Conservation (phyloP, 169 alveolate genomes). For the Plasmodium vinckei region DNA sequence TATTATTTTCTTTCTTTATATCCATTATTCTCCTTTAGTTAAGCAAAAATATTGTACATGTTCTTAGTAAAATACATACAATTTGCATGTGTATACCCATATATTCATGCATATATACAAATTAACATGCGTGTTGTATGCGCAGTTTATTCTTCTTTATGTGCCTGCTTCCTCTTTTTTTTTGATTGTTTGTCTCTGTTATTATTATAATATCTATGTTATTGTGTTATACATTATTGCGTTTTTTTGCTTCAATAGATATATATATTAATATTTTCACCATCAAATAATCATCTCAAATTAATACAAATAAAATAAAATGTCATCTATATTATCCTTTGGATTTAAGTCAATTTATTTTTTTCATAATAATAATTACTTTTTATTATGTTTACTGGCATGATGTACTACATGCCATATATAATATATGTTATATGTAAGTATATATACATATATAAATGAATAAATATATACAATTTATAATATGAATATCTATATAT, state of each 20-base stretch:
- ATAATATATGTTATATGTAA: too few species aligned
- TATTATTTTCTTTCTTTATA: slow-evolving; percentile 6
- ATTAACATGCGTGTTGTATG: neutral
- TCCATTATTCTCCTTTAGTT: slow-evolving; percentile 8
- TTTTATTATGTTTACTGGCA: too few species aligned
- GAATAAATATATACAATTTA: too few species aligned
- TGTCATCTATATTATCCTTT: too few species aligned
- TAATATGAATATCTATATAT: too few species aligned
- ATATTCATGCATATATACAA: neutral
- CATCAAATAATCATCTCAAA: too few species aligned
- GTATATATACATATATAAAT: too few species aligned
- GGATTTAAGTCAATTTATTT: too few species aligned
- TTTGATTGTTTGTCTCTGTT: neutral
- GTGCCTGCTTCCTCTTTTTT: neutral
- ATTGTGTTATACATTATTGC: neutral
- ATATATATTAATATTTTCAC: too few species aligned
- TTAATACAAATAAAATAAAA: too few species aligned
- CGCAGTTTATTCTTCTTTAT: neutral
- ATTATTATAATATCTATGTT: neutral
- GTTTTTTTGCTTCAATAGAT: neutral
- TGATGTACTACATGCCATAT: too few species aligned
- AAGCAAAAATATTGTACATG: neutral
- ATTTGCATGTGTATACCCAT: neutral
- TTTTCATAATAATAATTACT: too few species aligned
- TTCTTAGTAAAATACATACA: neutral